Conservation (phyloP, 2,329 filamentous ascomycete genomes). For the Elsinoe batatas region DNA sequence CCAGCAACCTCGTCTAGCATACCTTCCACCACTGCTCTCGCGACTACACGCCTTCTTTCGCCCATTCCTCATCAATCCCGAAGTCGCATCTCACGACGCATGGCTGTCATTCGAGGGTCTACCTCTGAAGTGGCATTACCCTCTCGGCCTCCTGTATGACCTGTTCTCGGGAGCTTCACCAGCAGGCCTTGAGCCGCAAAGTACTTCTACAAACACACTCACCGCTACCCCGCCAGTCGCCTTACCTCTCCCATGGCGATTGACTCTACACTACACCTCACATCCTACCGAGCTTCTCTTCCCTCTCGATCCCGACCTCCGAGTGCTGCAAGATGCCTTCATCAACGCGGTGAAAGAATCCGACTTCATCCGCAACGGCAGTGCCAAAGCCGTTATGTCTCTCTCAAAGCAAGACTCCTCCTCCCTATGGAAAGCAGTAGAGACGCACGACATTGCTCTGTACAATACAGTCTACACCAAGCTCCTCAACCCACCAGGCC, state of each 20-base stretch:
- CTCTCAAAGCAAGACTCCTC: constrained; percentile 76
- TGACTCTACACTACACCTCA: constrained; percentile 52
- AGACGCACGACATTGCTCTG: constrained; percentile 62
- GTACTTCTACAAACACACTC: neutral
- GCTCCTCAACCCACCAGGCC: constrained; percentile 62
- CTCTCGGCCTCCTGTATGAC: constrained; percentile 59
- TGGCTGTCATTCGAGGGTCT: constrained; percentile 61
- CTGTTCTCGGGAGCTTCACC: constrained; percentile 52
- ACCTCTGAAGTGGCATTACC: constrained; percentile 63
- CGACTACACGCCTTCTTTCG: constrained; percentile 55
- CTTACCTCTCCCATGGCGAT: constrained; percentile 47
- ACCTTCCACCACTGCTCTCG: constrained; percentile 56
- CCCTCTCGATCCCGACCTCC: constrained; percentile 44
- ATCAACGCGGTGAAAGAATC: constrained; percentile 67
- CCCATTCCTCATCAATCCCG: constrained; percentile 47
- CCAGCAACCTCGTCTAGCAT: constrained; percentile 55
- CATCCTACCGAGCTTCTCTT: constrained; percentile 51
- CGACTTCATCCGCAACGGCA: constrained; percentile 79
- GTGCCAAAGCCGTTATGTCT: constrained; percentile 81
- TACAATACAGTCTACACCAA: constrained; percentile 68
- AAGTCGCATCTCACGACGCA: constrained; percentile 41
- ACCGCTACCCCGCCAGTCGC: constrained; percentile 14
- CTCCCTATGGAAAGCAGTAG: constrained; percentile 70
- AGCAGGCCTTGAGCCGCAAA: constrained; percentile 1
- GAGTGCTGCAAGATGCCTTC: constrained; percentile 53